Percentiles rank a stretch among this genome's conserved stretches.
These are phyloP conservation scores for Lipomyces kockii DNA, from an alignment of 805 yeast species.

Conservation along the genomic window DNA sequence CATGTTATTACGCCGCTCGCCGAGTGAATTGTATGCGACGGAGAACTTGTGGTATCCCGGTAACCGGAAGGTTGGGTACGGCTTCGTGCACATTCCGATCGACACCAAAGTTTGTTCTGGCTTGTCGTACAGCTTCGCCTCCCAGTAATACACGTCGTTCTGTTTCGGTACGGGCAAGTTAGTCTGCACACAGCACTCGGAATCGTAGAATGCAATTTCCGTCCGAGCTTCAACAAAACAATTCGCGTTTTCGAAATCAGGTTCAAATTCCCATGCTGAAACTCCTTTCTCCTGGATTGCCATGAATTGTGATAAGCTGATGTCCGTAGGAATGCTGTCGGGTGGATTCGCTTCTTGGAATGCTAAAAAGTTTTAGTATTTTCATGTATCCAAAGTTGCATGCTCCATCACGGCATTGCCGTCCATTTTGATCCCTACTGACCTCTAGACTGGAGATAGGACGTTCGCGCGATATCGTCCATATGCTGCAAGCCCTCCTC, in stretches of 20 bases:
- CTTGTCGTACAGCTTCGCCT: conserved; percentile 76
- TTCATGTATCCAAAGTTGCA: background rate
- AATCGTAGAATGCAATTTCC: conserved; percentile 56
- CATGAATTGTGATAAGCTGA: conserved; percentile 61
- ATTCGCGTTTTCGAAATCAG: conserved; percentile 56
- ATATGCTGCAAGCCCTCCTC: conserved; percentile 68
- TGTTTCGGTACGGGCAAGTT: conserved; percentile 82
- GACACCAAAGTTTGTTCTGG: conserved; percentile 59
- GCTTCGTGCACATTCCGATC: conserved; percentile 80
- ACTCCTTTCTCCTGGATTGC: conserved; percentile 86
- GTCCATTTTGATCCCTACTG: background rate
- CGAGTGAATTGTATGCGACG: conserved; percentile 84
- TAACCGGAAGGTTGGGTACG: conserved; percentile 90
- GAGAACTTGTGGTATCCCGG: conserved; percentile 92
- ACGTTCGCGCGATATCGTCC: conserved; percentile 55
- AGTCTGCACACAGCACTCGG: conserved; percentile 71
- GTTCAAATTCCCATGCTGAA: conserved; percentile 82
- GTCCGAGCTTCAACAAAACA: conserved; percentile 67
- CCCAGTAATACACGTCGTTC: conserved; percentile 88
- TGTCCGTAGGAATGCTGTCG: conserved; percentile 50
- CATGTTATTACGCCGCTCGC: conserved; percentile 76
- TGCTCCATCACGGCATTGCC: background rate
- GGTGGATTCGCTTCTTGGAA: conserved; percentile 52
- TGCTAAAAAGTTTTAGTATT: conserved; percentile 30
- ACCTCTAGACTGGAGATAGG: conserved; percentile 69